phyloP scores from a whole-genome alignment of 495 filamentous ascomycete species.

The Penicillium coprophilum region DNA sequence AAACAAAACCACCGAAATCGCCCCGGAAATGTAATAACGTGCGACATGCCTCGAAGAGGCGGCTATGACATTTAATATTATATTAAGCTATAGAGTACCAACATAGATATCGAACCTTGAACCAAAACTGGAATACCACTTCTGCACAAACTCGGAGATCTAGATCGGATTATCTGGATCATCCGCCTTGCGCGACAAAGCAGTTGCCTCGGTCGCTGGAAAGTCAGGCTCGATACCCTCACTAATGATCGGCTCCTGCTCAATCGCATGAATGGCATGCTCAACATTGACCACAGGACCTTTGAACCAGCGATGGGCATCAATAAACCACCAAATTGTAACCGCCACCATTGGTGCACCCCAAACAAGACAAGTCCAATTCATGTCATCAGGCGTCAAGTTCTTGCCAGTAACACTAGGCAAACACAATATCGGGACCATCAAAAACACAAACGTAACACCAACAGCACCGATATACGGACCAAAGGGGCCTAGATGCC shows the following conservation, averaged over 20 bases:
- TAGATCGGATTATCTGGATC: slow-evolving; percentile 30
- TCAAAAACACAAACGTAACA: slow-evolving; percentile 63
- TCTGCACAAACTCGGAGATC: neutral
- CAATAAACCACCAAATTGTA: slow-evolving; percentile 67
- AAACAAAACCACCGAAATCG: neutral
- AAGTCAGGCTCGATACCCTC: slow-evolving; percentile 27
- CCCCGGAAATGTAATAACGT: neutral
- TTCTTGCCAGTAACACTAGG: slow-evolving; percentile 59
- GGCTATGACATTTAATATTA: neutral
- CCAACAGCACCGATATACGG: slow-evolving; percentile 61
- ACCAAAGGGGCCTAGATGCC: slow-evolving; percentile 67
- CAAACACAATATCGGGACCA: slow-evolving; percentile 75
- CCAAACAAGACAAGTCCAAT: slow-evolving; percentile 76
- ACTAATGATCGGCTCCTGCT: slow-evolving; percentile 21
- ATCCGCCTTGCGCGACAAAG: slow-evolving; percentile 65
- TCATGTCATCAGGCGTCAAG: slow-evolving; percentile 62
- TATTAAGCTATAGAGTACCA: neutral
- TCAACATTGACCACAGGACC: slow-evolving; percentile 63
- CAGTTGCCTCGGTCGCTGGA: slow-evolving; percentile 23
- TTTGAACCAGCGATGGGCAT: slow-evolving; percentile 73
- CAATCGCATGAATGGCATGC: slow-evolving; percentile 37
- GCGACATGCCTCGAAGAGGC: neutral
- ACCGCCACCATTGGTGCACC: slow-evolving; percentile 65
- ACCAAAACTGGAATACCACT: neutral
- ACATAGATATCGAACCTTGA: neutral